Base-by-base conservation (phyloP, 1,284 basidiomycete species). In the Cystobasidium sp. region DNA sequence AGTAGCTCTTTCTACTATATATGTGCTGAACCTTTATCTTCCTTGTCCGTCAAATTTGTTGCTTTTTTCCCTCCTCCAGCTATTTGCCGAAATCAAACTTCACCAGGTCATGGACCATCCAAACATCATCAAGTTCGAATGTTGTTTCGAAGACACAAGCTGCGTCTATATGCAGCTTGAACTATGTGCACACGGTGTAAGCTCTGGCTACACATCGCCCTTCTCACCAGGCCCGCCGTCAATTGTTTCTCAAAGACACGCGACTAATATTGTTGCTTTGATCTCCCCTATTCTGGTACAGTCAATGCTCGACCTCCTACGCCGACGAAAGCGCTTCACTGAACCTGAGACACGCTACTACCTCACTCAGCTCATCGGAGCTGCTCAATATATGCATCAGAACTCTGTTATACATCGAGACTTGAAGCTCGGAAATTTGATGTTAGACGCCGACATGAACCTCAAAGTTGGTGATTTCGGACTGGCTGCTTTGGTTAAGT, bases 1-100 rank as follows among this genome's bases (percentile, higher is more conserved):
- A 4, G 43, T 12, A 24, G 1, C 0, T 2, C 43, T 20, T 6
- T 37, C 44, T 10, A 18, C n/a, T 24, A 44, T 14, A 47, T n/a
- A 55, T 16, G 3, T 6, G 51, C 37, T 52, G 43, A 51, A 39
- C 44, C 44, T 43, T n/a, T 24, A 47, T n/a, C 20, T 49, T 46
- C 20, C 49, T 37, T 62, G 22, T 10, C 20, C 14, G 31, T 53
- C 64, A 22, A n/a, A 55, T 63, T 31, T 37, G 43, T 44, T 37
- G 24, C 43, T 22, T n/a, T 10, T 58, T 49, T 14, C 16, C 5
- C 37, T 37, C 18, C 47, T 8, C 8, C 77, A 91, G 94, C 88
- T 98, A 75, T 97, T 96, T 80, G 95, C 95, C 75, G 96, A 99
- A 86, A 98, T 99, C 82, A 97, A 97, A 86, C 94, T 99, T 71